Percentiles rank a stretch among this genome's conserved stretches.
These are phyloP conservation scores for Chlorella variabilis DNA, from an alignment of 163 green algal species.

Conservation along the genomic window DNA sequence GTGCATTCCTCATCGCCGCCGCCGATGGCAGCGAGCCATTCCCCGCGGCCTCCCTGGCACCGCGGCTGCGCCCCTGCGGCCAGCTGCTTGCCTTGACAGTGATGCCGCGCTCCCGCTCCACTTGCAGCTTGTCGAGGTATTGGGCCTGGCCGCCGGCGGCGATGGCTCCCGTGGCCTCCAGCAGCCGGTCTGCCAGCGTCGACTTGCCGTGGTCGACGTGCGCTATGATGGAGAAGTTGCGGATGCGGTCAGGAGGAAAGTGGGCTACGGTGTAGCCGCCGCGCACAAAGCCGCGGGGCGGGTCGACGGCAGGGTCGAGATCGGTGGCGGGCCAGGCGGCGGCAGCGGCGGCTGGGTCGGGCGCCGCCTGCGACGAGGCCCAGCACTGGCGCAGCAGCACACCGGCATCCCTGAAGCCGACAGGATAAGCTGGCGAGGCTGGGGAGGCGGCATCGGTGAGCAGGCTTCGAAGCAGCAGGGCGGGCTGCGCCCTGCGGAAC, in stretches of 20 bases:
- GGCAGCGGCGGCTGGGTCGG: background rate
- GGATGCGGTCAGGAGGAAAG: conserved; percentile 73
- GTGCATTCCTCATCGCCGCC: no score
- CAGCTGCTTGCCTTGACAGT: conserved; percentile 98
- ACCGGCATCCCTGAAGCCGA: background rate
- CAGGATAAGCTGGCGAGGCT: background rate
- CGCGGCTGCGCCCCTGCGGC: no score
- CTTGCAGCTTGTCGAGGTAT: conserved; percentile 89
- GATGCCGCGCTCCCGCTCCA: conserved; percentile 97
- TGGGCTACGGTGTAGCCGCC: conserved; percentile 47
- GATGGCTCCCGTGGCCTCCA: conserved; percentile 86
- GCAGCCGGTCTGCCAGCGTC: conserved; percentile 94
- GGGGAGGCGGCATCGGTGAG: no score
- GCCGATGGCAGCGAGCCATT: no score
- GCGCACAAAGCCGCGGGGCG: conserved; percentile 39
- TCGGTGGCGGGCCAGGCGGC: background rate
- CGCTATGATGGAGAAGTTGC: conserved; percentile 98
- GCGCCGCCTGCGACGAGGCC: background rate
- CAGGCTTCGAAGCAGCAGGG: no score
- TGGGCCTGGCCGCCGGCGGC: conserved; percentile 78
- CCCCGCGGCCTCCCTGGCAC: no score
- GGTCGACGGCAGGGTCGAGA: background rate
- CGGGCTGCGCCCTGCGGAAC: no score
- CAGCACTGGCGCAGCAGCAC: background rate
- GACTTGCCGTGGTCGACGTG: conserved; percentile 99